Percentiles rank a stretch among this genome's conserved stretches.
Evolutionary conservation across 78 protist species (phyloP).

Genomic region (Isochrysis galbana): DNA sequence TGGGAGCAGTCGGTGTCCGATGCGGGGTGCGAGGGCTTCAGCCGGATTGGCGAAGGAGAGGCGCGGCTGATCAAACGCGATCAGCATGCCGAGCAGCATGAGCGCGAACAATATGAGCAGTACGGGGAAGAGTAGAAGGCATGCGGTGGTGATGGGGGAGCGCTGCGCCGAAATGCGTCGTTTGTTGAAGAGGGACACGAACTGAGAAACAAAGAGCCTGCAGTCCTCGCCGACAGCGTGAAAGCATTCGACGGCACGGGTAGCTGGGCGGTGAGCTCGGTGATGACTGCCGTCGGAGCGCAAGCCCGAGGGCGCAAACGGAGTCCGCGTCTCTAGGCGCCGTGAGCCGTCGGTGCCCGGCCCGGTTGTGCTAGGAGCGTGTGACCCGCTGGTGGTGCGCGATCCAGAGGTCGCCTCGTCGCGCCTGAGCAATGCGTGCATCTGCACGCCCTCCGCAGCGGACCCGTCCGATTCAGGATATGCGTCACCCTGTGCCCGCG

Average conservation of each 20-base stretch:
- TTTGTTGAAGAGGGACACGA: slow-evolving; percentile 27
- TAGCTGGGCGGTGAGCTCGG: no score
- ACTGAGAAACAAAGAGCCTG: no score
- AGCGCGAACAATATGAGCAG: slow-evolving; percentile 49
- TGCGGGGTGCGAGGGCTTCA: not conserved
- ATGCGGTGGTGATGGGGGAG: not conserved
- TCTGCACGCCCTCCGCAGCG: no score
- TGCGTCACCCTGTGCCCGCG: no score
- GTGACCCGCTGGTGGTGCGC: no score
- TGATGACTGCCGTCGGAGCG: no score
- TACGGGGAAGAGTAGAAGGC: slow-evolving; percentile 51
- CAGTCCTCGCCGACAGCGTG: no score
- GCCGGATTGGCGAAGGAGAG: not conserved
- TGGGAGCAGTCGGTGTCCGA: not conserved
- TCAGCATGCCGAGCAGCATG: not conserved
- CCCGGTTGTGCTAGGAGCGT: no score
- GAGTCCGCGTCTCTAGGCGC: not conserved
- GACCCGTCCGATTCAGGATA: no score
- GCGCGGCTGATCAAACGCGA: not conserved
- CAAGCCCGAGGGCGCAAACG: not conserved
- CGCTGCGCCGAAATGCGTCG: slow-evolving; percentile 45
- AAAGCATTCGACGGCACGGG: no score
- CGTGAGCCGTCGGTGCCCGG: not conserved
- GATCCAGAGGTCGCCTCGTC: no score
- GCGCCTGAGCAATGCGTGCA: no score